A percentile compares a stretch with the other conserved stretches of the same genome.
These are phyloP conservation scores for Stenocarpella maydis DNA, from an alignment of 2,329 filamentous ascomycete genomes.

Conservation along the genomic window DNA sequence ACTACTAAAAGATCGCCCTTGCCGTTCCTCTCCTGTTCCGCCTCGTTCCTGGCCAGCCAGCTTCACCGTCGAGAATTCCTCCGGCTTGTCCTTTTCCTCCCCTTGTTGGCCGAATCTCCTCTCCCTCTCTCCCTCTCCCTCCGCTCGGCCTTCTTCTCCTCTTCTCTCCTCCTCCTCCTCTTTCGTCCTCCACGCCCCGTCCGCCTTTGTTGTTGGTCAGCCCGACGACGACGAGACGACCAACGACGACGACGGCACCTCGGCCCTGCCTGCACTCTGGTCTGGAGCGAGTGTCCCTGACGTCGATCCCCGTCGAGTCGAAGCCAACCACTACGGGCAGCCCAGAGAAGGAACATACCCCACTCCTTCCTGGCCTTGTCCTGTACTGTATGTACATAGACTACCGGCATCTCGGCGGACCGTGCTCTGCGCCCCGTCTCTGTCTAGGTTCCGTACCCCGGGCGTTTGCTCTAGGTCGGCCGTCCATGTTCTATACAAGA, in stretches of 20 bases:
- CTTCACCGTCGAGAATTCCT: slow-evolving; percentile 33
- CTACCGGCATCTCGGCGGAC: neutral
- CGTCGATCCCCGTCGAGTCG: slow-evolving; percentile 17
- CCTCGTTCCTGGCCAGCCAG: slow-evolving; percentile 22
- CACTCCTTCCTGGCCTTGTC: slow-evolving; percentile 29
- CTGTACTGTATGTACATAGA: neutral
- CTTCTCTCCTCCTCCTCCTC: slow-evolving; percentile 1
- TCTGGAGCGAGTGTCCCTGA: slow-evolving; percentile 11
- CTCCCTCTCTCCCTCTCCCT: slow-evolving; percentile 12
- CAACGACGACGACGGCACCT: slow-evolving; percentile 10
- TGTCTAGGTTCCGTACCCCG: slow-evolving; percentile 4
- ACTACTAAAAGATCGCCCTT: slow-evolving; percentile 32
- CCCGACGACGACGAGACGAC: slow-evolving; percentile 24
- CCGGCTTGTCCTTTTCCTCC: slow-evolving; percentile 22
- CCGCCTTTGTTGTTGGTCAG: slow-evolving; percentile 10
- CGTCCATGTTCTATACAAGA: slow-evolving; percentile 19
- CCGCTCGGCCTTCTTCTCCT: slow-evolving; percentile 14
- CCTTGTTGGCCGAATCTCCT: slow-evolving; percentile 10
- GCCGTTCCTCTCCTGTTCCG: slow-evolving; percentile 20
- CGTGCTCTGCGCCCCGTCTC: slow-evolving; percentile 25
- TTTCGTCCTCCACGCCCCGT: neutral
- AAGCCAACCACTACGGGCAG: slow-evolving; percentile 10
- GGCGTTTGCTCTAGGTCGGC: slow-evolving; percentile 17
- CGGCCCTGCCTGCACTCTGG: neutral
- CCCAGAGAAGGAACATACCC: slow-evolving; percentile 23